Percentiles rank a stretch among this genome's conserved stretches.
Conservation (phyloP, 768 basidiomycete species). For the Gloeopeniophorella convolvens region DNA sequence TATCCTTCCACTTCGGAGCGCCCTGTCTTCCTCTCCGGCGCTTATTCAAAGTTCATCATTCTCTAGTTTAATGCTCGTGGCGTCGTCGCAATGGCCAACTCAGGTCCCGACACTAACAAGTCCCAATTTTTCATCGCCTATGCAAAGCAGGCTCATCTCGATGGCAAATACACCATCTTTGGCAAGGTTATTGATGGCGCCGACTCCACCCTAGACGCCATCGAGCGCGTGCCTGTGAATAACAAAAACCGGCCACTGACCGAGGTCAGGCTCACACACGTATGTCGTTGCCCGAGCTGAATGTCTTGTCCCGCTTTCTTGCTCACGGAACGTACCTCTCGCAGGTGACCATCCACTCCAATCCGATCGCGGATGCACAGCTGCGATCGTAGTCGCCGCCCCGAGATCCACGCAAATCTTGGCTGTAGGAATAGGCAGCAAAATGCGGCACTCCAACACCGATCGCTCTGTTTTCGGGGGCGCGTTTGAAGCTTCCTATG, state of each 20-base stretch:
- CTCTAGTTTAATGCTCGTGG: constrained; percentile 89
- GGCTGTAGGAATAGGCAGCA: no score
- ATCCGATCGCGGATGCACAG: constrained; percentile 84
- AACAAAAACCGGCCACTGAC: constrained; percentile 82
- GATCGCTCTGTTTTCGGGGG: no score
- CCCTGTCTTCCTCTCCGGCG: neutral
- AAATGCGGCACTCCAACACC: no score
- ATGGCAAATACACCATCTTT: constrained; percentile 91
- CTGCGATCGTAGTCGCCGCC: constrained; percentile 29
- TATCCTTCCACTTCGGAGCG: constrained; percentile 13
- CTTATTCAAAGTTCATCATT: constrained; percentile 1
- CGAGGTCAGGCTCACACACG: constrained; percentile 79
- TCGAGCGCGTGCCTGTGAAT: constrained; percentile 89
- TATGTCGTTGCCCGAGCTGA: constrained; percentile 33
- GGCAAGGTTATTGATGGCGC: constrained; percentile 98
- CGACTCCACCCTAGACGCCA: constrained; percentile 90
- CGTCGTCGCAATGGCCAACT: constrained; percentile 97
- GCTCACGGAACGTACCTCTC: constrained; percentile 4
- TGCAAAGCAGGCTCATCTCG: constrained; percentile 88
- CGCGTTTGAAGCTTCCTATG: neutral
- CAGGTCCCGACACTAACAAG: constrained; percentile 91
- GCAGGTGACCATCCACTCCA: constrained; percentile 86
- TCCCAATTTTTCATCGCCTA: constrained; percentile 88
- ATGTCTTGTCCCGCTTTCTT: neutral
- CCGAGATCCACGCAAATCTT: no score